These are phyloP conservation scores for Schizophyllum amplum DNA, from an alignment of 1,284 basidiomycete species.

Conservation along the genomic window DNA sequence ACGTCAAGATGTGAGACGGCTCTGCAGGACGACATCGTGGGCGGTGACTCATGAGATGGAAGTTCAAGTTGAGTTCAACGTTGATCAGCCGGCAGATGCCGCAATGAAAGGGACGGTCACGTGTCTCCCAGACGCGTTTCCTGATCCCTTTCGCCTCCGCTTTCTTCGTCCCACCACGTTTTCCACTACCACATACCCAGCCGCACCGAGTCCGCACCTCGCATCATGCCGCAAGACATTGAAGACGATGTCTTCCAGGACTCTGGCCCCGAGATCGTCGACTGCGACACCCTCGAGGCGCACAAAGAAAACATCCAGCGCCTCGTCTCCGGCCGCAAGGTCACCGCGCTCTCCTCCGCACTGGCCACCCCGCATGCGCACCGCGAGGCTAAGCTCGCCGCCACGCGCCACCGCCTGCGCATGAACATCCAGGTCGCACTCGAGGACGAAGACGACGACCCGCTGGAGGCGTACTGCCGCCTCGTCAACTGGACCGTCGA, in stretches of 20 bases:
- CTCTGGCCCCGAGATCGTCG: slow-evolving; percentile 39
- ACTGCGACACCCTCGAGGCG: slow-evolving; percentile 73
- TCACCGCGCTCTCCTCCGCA: slow-evolving; percentile 63
- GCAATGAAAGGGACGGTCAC: too few species aligned
- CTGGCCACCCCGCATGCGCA: slow-evolving; percentile 67
- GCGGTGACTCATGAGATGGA: too few species aligned
- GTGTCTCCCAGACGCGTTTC: too few species aligned
- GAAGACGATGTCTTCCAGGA: background rate
- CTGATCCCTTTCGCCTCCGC: too few species aligned
- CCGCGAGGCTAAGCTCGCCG: slow-evolving; percentile 56
- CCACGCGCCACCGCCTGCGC: slow-evolving; percentile 50
- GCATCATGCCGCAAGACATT: background rate
- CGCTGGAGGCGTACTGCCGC: slow-evolving; percentile 50
- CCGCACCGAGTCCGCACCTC: too few species aligned
- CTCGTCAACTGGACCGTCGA: slow-evolving; percentile 69
- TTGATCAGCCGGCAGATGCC: too few species aligned
- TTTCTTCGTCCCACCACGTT: too few species aligned
- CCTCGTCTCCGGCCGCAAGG: slow-evolving; percentile 62
- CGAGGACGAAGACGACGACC: slow-evolving; percentile 45
- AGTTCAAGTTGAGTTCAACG: too few species aligned
- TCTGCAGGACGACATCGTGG: too few species aligned
- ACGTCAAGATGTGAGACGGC: too few species aligned
- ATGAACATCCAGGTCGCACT: slow-evolving; percentile 46
- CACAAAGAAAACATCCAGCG: slow-evolving; percentile 81
- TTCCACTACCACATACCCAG: too few species aligned